A percentile compares a stretch with the other conserved stretches of the same genome.
Conservation (phyloP, 192 early-diverging fungal species). For the Coemansia sp. region DNA sequence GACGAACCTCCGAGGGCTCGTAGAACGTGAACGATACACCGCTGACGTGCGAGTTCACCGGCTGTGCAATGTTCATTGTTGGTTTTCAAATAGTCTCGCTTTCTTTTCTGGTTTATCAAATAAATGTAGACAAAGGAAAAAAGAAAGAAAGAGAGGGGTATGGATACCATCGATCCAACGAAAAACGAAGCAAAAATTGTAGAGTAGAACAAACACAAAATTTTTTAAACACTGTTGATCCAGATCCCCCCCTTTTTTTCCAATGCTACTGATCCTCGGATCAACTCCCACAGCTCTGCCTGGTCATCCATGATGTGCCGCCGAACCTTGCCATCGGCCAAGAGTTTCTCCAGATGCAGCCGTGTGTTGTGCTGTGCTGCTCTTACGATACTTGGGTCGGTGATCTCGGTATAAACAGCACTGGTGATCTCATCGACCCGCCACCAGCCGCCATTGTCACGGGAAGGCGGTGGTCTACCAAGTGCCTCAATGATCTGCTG, state of each 20-base stretch:
- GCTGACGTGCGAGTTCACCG: slow-evolving; percentile 75
- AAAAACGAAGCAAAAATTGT: too few relatives aligned
- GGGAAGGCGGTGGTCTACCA: not conserved
- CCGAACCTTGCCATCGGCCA: slow-evolving; percentile 15
- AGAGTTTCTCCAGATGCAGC: slow-evolving; percentile 40
- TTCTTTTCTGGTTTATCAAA: too few relatives aligned
- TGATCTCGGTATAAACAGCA: slow-evolving; percentile 32
- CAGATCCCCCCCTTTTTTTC: slow-evolving; percentile 8
- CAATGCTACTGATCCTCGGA: not conserved
- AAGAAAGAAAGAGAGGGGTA: not conserved
- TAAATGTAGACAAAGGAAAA: too few relatives aligned
- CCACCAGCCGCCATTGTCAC: slow-evolving; percentile 18
- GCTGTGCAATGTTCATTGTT: slow-evolving; percentile 84
- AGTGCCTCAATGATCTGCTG: slow-evolving; percentile 65
- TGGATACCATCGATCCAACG: too few relatives aligned
- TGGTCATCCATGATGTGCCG: not conserved
- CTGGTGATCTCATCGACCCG: slow-evolving; percentile 28
- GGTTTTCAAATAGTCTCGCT: too few relatives aligned
- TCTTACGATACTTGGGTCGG: slow-evolving; percentile 27
- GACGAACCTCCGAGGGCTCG: slow-evolving; percentile 78
- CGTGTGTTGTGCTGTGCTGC: slow-evolving; percentile 40
- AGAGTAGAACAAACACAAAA: too few relatives aligned
- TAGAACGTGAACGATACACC: slow-evolving; percentile 94
- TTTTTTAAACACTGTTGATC: too few relatives aligned
- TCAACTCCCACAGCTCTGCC: slow-evolving; percentile 18